Conservation (phyloP, 805 yeast species). For the Helenozyma rhizophorensis region DNA sequence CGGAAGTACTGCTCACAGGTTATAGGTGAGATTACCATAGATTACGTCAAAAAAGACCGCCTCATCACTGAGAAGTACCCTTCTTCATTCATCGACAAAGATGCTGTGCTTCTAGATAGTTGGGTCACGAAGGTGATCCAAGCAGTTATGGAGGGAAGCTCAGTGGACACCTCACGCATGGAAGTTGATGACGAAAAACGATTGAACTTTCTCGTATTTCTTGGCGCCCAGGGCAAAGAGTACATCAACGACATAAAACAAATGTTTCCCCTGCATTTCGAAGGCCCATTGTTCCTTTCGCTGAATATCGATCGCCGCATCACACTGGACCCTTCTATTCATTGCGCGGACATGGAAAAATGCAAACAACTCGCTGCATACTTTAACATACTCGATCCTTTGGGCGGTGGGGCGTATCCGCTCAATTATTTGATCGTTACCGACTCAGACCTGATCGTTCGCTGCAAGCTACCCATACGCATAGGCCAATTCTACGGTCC, state of each 20-base stretch:
- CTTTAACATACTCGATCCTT: slow-evolving; percentile 27
- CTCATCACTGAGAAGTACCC: neutral
- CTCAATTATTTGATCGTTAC: slow-evolving; percentile 24
- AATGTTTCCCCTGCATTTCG: slow-evolving; percentile 7
- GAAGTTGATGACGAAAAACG: neutral
- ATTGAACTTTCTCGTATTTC: slow-evolving; percentile 20
- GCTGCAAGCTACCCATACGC: slow-evolving; percentile 18
- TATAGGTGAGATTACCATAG: slow-evolving; percentile 1
- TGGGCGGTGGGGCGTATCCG: slow-evolving; percentile 36
- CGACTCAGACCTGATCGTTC: slow-evolving; percentile 11
- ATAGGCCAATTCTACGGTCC: slow-evolving; percentile 12
- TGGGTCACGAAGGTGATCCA: neutral
- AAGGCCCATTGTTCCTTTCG: slow-evolving; percentile 14
- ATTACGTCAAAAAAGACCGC: neutral
- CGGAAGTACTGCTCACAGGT: no score
- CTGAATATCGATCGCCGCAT: slow-evolving; percentile 7
- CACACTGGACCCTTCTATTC: neutral
- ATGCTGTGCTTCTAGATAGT: neutral
- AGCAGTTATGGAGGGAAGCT: neutral
- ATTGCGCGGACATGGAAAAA: slow-evolving; percentile 9
- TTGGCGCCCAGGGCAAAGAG: slow-evolving; percentile 32
- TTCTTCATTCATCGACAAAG: neutral
- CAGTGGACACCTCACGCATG: slow-evolving; percentile 1
- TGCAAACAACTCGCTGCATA: slow-evolving; percentile 21
- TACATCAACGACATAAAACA: slow-evolving; percentile 14